A percentile compares a stretch with the other conserved stretches of the same genome.
These are phyloP conservation scores for Diplodia scrobiculata DNA, from an alignment of 2,329 filamentous ascomycete species.

Conservation along the genomic window DNA sequence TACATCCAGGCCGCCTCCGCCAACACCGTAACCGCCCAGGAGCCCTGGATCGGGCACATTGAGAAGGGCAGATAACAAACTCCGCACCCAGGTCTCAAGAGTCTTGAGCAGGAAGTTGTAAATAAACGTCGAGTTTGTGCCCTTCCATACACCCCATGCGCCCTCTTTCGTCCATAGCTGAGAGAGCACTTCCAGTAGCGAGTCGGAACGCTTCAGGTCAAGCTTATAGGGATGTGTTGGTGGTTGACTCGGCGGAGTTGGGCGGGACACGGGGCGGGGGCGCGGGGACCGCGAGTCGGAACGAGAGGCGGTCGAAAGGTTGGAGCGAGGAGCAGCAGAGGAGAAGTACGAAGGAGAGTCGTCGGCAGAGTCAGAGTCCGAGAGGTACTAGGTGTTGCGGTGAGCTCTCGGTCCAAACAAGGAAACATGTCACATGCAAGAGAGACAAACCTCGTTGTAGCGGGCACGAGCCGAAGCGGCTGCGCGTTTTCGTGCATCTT, in stretches of 20 bases:
- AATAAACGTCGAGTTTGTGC: conserved; percentile 87
- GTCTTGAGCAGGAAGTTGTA: conserved; percentile 85
- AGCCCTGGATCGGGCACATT: conserved; percentile 82
- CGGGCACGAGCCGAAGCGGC: conserved; percentile 40
- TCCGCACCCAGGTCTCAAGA: conserved; percentile 88
- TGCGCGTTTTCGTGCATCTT: conserved; percentile 37
- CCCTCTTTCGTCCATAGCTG: conserved; percentile 89
- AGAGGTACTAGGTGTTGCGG: conserved; percentile 44
- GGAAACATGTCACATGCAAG: conserved; percentile 29
- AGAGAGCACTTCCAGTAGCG: conserved; percentile 80
- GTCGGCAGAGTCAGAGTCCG: conserved; percentile 74
- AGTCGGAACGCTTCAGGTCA: conserved; percentile 71
- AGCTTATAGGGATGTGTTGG: conserved; percentile 61
- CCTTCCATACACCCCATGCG: conserved; percentile 90
- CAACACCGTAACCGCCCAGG: conserved; percentile 47
- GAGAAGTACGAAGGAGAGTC: conserved; percentile 76
- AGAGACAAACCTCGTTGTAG: conserved; percentile 38
- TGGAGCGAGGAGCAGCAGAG: conserved; percentile 60
- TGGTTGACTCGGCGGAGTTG: conserved; percentile 37
- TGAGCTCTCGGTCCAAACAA: conserved; percentile 16
- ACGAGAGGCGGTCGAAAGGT: conserved; percentile 38
- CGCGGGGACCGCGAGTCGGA: conserved; percentile 46
- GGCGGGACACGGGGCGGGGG: conserved; percentile 23
- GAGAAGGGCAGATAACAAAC: conserved; percentile 84
- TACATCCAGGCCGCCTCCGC: conserved; percentile 71